A percentile compares a stretch with the other conserved stretches of the same genome.
phyloP scores from a whole-genome alignment of 2,329 filamentous ascomycete genomes.

The Microdochium paspali region DNA sequence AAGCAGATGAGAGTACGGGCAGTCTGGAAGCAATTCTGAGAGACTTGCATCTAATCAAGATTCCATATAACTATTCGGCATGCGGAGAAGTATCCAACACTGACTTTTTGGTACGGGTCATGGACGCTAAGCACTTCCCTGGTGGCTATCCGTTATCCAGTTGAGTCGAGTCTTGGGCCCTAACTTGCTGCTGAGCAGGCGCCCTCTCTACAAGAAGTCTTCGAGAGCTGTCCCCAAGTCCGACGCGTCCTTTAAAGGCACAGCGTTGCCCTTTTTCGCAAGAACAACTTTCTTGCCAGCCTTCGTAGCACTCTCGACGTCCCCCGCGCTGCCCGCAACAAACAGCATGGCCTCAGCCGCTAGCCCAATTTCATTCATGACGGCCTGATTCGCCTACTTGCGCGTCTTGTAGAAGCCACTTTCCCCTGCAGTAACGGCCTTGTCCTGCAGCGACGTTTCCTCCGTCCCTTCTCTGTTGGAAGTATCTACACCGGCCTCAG shows the following conservation, averaged over 20 bases:
- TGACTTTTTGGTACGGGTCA: too few relatives aligned
- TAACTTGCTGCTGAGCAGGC: too few relatives aligned
- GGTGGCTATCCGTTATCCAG: too few relatives aligned
- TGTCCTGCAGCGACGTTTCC: constrained; percentile 16
- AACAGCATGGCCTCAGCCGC: constrained; percentile 19
- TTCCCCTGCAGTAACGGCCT: constrained; percentile 26
- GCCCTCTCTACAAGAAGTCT: constrained; percentile 6
- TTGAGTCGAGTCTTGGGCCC: too few relatives aligned
- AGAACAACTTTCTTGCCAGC: constrained; percentile 27
- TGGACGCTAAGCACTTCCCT: too few relatives aligned
- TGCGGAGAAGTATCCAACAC: too few relatives aligned
- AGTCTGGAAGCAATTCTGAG: too few relatives aligned
- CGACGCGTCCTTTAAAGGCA: constrained; percentile 11
- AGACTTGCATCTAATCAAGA: too few relatives aligned
- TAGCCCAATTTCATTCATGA: constrained; percentile 17
- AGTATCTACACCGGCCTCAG: not conserved
- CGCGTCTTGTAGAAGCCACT: constrained; percentile 28
- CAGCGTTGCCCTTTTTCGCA: constrained; percentile 12
- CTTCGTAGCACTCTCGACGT: constrained; percentile 25
- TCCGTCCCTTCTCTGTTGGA: constrained; percentile 3
- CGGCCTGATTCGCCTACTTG: constrained; percentile 19
- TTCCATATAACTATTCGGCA: too few relatives aligned
- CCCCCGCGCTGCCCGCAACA: constrained; percentile 28
- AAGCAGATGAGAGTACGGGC: too few relatives aligned
- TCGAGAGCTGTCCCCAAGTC: constrained; percentile 12